Evolutionary conservation across 176 grass and related monocot genomes (phyloP), one percentile per base, ranked within the genome.

Genomic region (Oryza coarctata): DNA sequence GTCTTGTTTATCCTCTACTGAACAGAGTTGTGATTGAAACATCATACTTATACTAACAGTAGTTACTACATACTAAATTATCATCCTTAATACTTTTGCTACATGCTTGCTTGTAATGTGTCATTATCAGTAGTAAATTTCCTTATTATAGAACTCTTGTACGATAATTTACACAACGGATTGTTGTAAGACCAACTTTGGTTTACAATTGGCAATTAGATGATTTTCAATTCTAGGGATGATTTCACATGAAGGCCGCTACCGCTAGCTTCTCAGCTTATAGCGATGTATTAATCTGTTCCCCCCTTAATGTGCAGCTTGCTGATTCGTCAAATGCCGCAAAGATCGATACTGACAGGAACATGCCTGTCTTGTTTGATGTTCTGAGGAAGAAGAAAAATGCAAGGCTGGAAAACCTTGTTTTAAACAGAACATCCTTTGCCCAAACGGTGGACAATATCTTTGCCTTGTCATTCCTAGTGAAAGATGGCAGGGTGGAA

Each of bases 391-490:
- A 76, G 76, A 91, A 98, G 66, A 98, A 92, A 87, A 82, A 40
- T 65, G 84, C 65, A 49, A 91, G 84, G 45, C 71, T 98, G 4
- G 92, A 98, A 86, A 81, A 93, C 25, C 77, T 98, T 83, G 63
- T 98, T 68, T 76, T 98, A 50, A 94, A 98, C 76, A 88, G 86
- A 67, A 83, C 1, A 10, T 94, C 92, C 1, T 98, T 98, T 84
- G 95, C 92, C 14, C 95, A 98, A 79, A 98, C 92, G 4, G 88
- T 94, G 63, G 95, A 98, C 76, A 94, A 94, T 63, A 77, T 94
- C 29, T 98, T 98, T 79, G 84, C 95, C 2, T 72, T 98, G 77
- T 98, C 95, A 38, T 98, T 98, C 65, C 71, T 98, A 17, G 95
- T 94, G 64, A 98, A 98, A 85, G 90, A 93, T 84, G 95, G 95